Evolutionary conservation across 2,329 filamentous ascomycete genomes (phyloP).

Genomic region (Neocucurbitaria cava): DNA sequence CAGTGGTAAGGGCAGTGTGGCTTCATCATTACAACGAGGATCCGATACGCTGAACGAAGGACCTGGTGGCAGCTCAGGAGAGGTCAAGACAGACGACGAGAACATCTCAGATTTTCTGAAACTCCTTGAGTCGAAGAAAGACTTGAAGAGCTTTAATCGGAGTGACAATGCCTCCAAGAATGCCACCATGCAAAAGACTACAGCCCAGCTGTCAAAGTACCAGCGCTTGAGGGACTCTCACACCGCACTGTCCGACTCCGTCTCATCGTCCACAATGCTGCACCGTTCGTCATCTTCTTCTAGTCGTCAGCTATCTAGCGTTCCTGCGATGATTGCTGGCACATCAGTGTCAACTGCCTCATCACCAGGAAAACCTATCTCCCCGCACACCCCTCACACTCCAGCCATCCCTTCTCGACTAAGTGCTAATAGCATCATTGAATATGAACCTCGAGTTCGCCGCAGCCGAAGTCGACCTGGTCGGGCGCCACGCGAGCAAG

Average conservation of each 20-base stretch:
- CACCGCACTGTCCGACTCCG: conserved; percentile 86
- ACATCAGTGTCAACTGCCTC: conserved; percentile 84
- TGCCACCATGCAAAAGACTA: conserved; percentile 75
- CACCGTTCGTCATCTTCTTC: conserved; percentile 82
- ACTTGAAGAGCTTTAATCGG: conserved; percentile 78
- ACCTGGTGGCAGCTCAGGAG: conserved; percentile 68
- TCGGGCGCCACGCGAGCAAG: conserved; percentile 42
- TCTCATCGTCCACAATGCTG: conserved; percentile 86
- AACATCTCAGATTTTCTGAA: conserved; percentile 95
- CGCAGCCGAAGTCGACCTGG: conserved; percentile 41
- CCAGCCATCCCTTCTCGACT: conserved; percentile 93
- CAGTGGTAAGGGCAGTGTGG: conserved; percentile 79
- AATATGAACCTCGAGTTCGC: conserved; percentile 60
- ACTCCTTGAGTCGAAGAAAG: conserved; percentile 84
- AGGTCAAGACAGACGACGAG: conserved; percentile 81
- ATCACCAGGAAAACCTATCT: conserved; percentile 86
- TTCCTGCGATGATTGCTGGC: conserved; percentile 66
- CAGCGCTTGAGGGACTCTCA: conserved; percentile 90
- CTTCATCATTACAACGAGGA: conserved; percentile 74
- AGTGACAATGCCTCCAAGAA: conserved; percentile 66
- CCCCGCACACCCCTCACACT: conserved; percentile 88
- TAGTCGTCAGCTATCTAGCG: conserved; percentile 73
- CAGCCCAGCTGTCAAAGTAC: conserved; percentile 82
- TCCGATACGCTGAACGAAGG: conserved; percentile 79
- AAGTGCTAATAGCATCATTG: conserved; percentile 85